A percentile compares a stretch with the other conserved stretches of the same genome.
Evolutionary conservation across 192 early-diverging fungal genomes (phyloP).

Genomic region (Powellomyces hirtus): DNA sequence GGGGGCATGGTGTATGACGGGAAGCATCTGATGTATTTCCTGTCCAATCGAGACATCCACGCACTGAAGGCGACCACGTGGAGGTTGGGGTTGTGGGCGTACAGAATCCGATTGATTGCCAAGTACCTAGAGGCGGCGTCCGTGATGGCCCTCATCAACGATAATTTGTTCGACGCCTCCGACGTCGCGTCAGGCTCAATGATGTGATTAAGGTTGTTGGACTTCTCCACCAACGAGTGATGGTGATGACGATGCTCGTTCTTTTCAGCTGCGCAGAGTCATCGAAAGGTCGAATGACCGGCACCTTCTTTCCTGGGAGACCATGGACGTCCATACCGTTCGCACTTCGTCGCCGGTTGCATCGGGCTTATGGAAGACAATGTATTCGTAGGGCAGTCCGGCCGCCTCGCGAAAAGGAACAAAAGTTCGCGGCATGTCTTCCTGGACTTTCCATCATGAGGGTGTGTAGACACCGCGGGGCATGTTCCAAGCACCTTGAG

Average conservation of each 20-base stretch:
- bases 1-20: not conserved
- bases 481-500: too few species aligned
- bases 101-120: too few species aligned
- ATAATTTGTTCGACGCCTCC: not conserved
- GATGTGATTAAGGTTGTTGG: not conserved
- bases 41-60: not conserved
- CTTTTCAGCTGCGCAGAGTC: too few species aligned
- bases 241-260: too few species aligned
- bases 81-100: too few species aligned
- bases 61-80: not conserved
- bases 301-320: too few species aligned
- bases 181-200: not conserved
- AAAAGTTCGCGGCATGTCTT: not conserved
- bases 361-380: not conserved
- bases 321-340: too few species aligned
- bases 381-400: not conserved
- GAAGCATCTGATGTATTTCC: not conserved
- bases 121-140: too few species aligned
- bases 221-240: too few species aligned
- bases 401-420: not conserved
- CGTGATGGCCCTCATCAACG: not conserved
- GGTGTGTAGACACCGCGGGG: too few species aligned
- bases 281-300: too few species aligned
- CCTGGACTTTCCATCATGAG: not conserved
- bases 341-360: not conserved